Conservation (phyloP, 2,329 filamentous ascomycete genomes). For the Penicillium corylophilum region DNA sequence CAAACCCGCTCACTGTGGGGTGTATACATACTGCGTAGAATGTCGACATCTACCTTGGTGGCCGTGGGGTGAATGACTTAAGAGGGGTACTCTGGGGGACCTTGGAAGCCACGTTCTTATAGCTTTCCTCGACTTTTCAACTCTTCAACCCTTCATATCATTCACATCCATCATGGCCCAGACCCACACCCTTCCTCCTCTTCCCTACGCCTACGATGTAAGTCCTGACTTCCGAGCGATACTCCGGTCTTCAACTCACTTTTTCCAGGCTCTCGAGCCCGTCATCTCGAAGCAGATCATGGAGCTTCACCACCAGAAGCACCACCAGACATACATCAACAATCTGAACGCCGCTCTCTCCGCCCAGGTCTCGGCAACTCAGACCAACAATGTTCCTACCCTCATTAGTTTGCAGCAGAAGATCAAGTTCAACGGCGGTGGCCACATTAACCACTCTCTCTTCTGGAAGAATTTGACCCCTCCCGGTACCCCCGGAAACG, state of each 20-base stretch:
- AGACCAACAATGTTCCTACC: conserved; percentile 58
- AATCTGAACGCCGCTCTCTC: conserved; percentile 77
- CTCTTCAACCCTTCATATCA: neutral
- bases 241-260: conserved; percentile 53
- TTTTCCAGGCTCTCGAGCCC: conserved; percentile 72
- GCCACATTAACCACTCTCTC: conserved; percentile 88
- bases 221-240: conserved; percentile 30
- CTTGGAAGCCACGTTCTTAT: conserved; percentile 9
- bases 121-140: neutral
- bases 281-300: conserved; percentile 83
- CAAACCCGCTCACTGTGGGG: neutral
- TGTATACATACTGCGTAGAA: neutral
- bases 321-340: conserved; percentile 90
- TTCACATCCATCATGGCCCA: conserved; percentile 23
- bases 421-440: conserved; percentile 86
- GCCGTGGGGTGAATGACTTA: conserved; percentile 1
- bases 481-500: conserved; percentile 56
- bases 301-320: conserved; percentile 90
- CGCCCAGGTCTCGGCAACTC: conserved; percentile 59
- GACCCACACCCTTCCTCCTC: conserved; percentile 61
- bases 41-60: conserved; percentile 12
- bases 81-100: conserved; percentile 12
- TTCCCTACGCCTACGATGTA: conserved; percentile 71
- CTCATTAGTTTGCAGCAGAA: conserved; percentile 68
- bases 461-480: conserved; percentile 86